Conservation (phyloP, 805 yeast species). For the Yarrowia sp. region DNA sequence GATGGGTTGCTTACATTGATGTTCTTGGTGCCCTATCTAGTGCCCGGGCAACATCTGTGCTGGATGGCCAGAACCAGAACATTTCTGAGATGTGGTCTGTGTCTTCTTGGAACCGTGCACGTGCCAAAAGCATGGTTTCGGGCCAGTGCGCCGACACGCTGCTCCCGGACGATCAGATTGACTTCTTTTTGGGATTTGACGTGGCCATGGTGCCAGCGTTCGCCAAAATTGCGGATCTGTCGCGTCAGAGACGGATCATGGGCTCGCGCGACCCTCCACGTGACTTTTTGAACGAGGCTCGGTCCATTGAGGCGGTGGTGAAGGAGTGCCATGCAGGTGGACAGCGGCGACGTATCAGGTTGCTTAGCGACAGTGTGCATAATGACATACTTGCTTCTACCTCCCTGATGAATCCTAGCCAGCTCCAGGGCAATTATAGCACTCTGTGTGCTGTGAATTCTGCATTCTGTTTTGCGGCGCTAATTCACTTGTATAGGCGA, state of each 20-base stretch:
- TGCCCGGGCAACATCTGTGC: constrained; percentile 33
- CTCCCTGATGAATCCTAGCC: constrained; percentile 29
- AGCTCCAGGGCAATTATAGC: constrained; percentile 31
- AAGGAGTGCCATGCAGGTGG: constrained; percentile 4
- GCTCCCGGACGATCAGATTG: constrained; percentile 28
- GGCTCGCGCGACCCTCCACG: background rate
- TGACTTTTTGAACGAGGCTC: constrained; percentile 15
- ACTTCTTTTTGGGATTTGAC: constrained; percentile 54
- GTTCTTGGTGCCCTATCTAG: constrained; percentile 61
- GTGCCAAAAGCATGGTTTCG: constrained; percentile 5
- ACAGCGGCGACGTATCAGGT: background rate
- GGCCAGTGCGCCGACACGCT: constrained; percentile 19
- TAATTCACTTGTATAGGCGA: constrained; percentile 55
- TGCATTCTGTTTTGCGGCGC: constrained; percentile 51
- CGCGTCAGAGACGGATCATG: constrained; percentile 35
- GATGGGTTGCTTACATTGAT: constrained; percentile 71
- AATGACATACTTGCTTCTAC: constrained; percentile 27
- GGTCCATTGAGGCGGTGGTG: background rate
- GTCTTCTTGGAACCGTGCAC: constrained; percentile 28
- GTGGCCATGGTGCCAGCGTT: constrained; percentile 56
- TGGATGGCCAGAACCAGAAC: constrained; percentile 30
- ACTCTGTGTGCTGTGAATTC: constrained; percentile 48
- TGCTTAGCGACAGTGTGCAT: constrained; percentile 25
- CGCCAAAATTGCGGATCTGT: constrained; percentile 47
- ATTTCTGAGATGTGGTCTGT: constrained; percentile 41